Base-by-base conservation (phyloP, 2,329 filamentous ascomycete species). In the Hirsutella minnesotensis region DNA sequence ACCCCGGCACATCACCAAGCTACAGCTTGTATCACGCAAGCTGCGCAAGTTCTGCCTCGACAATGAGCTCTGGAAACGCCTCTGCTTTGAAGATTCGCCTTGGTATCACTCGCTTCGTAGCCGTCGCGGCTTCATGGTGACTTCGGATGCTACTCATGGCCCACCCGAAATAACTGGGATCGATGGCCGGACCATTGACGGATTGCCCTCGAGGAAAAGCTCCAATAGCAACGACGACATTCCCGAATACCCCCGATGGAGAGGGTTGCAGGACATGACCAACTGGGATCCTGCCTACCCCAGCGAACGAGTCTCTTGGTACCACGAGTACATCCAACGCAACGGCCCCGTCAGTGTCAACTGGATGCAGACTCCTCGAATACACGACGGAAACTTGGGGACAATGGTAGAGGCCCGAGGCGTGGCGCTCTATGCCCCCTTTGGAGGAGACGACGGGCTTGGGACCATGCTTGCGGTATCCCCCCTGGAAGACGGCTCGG, bases 271-370 rank as follows among this genome's bases (percentile, higher is more conserved):
- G 40, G 73, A 86, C 44, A 67, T 84, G 55, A 80, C 81, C 4
- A 86, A 86, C 51, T 95, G 88, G 88, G 86, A 95, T 51, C 86
- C 86, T 1, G 77, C 77, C 0, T 87, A 83, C 49, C 75, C 79
- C 0, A 66, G 63, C 4, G 88, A 95, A 62, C 69, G 68, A 34
- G 70, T 89, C 18, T 79, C 84, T 39, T 95, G 87, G 83, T 95
- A 94, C 59, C 75, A 84, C 43, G 89, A 95, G 60, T 95, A 88
- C 56, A 82, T 94, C 48, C 86, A 89, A 42, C 75, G 89, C 29
- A 74, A 89, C 61, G 87, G 79, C 1, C 79, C 81, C 0, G 70
- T 87, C n/a, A 72, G 72, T 13, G 68, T 87, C 42, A 81, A 75
- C 52, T 95, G 89, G 89, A 69, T 94, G 35, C 74, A 88, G 55